Base-by-base conservation (phyloP, 2,329 filamentous ascomycete species). In the Calonectria henricotiae region DNA sequence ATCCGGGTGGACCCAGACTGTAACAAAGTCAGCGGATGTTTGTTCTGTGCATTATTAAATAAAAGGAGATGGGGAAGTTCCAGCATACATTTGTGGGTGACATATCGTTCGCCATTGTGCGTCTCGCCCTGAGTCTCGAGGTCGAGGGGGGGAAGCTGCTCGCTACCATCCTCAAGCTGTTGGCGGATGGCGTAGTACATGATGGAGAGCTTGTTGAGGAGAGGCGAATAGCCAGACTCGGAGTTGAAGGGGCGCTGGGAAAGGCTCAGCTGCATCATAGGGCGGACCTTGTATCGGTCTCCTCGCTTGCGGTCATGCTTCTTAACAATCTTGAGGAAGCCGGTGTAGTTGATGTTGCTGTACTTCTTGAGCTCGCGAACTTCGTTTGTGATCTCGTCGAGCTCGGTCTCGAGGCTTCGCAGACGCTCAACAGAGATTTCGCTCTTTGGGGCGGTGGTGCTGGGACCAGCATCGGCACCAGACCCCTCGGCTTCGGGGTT, bases 321-420 rank as follows among this genome's bases (percentile, higher is more conserved):
- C 90, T 99, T 99, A 67, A 95, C 95, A 58, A 97, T 97, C 87
- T 99, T 99, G 80, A 98, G 89, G 83, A 98, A 98, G 58, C 95
- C 96, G 6, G 96, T 98, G 83, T 98, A 99, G 85, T 99, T 99
- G 85, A 98, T 92, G 74, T 92, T 93, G 83, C 94, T 96, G 85
- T 96, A 99, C 82, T 94, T 96, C 84, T 98, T 96, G 76, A 99
- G 89, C 86, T 97, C 94, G 81, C 93, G 96, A 79, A 97, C 92
- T 83, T 98, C 94, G 80, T 94, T 94, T 39, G 94, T 96, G 82
- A 98, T 96, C 65, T 85, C 84, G 82, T 98, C 96, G 67, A 98
- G 89, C 85, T 98, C 94, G 58, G 86, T 83, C 79, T 96, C 88
- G 44, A 96, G 91, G 76, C 94, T 89, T 74, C 91, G 90, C 62